Conservation (phyloP, 331 rosid genomes). For the Arachis monticola region DNA sequence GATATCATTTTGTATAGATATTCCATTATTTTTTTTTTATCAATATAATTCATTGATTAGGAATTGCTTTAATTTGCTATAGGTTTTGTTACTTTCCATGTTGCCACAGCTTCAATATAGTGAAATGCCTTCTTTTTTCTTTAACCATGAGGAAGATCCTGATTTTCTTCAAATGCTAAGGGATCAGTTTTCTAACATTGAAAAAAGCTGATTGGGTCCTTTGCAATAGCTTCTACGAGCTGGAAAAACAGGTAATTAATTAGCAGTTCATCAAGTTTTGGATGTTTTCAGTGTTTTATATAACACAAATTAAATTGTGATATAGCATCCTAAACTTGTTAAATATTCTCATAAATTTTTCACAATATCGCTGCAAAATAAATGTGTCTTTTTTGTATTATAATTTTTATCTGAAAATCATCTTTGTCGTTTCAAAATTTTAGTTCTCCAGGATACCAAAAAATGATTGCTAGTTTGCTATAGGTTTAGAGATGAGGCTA, state of each 20-base stretch:
- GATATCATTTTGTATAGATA: no score
- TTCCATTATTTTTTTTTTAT: no score
- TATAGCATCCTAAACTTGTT: no score
- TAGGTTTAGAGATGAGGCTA: slow-evolving; percentile 12
- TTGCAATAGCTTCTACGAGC: not conserved
- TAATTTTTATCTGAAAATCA: not conserved
- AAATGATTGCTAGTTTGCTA: not conserved
- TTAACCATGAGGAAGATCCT: not conserved
- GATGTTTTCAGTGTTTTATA: no score
- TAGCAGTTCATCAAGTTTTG: no score
- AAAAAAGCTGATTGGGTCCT: not conserved
- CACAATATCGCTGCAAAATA: no score
- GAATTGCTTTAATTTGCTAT: no score
- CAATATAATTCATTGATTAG: no score
- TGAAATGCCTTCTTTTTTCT: slow-evolving; percentile 35
- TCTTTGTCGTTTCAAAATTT: not conserved
- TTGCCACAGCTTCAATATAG: slow-evolving; percentile 31
- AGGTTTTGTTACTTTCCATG: slow-evolving; percentile 35
- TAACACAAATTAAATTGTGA: no score
- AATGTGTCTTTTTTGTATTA: no score
- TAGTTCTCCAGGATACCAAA: slow-evolving; percentile 1
- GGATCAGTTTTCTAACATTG: not conserved
- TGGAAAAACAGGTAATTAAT: not conserved
- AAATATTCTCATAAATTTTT: no score
- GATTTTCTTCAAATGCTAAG: not conserved